phyloP scores from a whole-genome alignment of 176 grass and related monocot genomes.

The Cenchrus purpureus region DNA sequence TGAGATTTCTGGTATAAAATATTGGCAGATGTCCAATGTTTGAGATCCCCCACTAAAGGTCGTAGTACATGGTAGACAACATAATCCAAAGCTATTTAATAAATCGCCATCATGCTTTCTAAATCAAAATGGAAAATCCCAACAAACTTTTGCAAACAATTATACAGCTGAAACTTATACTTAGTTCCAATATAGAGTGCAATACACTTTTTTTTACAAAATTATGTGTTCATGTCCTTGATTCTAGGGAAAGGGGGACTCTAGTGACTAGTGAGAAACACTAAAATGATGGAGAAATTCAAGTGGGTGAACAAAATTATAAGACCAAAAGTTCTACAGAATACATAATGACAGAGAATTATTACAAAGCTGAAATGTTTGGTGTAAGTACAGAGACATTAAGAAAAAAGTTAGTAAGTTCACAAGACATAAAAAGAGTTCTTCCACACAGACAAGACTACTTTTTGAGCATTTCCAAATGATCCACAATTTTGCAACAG shows the following conservation, averaged over 20 bases:
- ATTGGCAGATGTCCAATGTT: neutral
- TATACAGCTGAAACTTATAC: neutral
- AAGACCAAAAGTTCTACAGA: neutral
- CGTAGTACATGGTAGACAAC: neutral
- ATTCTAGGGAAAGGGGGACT: too few relatives aligned
- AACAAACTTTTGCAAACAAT: neutral
- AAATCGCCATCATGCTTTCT: neutral
- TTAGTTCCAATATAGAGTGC: too few relatives aligned
- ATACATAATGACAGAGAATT: neutral
- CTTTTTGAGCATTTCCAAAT: neutral
- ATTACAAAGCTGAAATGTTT: neutral
- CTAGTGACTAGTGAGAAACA: neutral
- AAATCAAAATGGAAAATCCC: neutral
- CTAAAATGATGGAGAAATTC: neutral
- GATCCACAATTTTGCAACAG: neutral
- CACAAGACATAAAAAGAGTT: slow-evolving; percentile 9
- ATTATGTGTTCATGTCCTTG: too few relatives aligned
- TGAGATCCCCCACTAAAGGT: neutral
- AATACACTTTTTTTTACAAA: too few relatives aligned
- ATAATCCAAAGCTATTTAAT: neutral
- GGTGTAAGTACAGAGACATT: neutral
- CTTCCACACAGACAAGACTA: neutral
- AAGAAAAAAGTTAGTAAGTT: neutral
- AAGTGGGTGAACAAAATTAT: neutral
- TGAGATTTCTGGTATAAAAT: neutral